Percentiles rank a stretch among this genome's conserved stretches.
Conservation (phyloP, 75 land plant species). For the Gnetum montanum region DNA sequence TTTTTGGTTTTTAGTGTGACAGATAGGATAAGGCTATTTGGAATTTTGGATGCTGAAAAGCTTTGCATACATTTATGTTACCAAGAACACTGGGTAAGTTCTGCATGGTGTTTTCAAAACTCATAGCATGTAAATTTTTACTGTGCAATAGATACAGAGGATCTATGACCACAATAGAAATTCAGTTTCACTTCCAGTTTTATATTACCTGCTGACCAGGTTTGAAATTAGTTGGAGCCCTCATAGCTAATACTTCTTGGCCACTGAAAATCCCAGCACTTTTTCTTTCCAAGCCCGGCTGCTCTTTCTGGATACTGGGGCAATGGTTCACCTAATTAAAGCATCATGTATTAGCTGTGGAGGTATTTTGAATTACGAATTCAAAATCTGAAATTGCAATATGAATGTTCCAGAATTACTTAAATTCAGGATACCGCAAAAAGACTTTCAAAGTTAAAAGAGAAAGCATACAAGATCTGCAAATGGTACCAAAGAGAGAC, state of each 20-base stretch:
- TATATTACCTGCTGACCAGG: conserved; percentile 89
- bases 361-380: background rate
- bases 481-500: conserved; percentile 72
- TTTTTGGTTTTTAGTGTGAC: too few relatives aligned
- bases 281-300: conserved; percentile 58
- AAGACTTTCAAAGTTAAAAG: too few relatives aligned
- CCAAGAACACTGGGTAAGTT: too few relatives aligned
- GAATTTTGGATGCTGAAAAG: too few relatives aligned
- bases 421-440: too few relatives aligned
- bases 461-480: conserved; percentile 73
- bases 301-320: conserved; percentile 34
- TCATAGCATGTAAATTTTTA: too few relatives aligned
- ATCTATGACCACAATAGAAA: too few relatives aligned
- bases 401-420: background rate
- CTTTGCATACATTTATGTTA: too few relatives aligned
- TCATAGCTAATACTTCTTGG: conserved; percentile 41
- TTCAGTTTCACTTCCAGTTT: too few relatives aligned
- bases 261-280: conserved; percentile 64
- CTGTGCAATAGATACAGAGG: too few relatives aligned
- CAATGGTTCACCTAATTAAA: conserved; percentile 71
- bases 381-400: background rate
- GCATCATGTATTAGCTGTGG: background rate
- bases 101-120: too few relatives aligned
- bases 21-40: too few relatives aligned
- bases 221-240: conserved; percentile 45